Evolutionary conservation across 257 asterid genomes (phyloP).

Genomic region (Catharanthus roseus): DNA sequence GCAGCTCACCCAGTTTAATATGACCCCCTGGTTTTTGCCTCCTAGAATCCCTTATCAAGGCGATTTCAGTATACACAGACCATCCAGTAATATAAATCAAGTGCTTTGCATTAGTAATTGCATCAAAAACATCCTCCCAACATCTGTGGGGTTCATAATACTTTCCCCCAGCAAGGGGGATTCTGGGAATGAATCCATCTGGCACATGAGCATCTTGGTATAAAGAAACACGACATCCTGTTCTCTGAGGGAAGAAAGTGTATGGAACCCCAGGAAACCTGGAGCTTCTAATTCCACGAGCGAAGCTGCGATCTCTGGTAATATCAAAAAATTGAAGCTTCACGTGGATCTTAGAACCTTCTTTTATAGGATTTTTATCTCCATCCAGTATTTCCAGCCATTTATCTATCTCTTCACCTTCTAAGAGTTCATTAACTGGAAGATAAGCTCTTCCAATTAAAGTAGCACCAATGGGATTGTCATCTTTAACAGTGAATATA

Average conservation of each 20-base stretch:
- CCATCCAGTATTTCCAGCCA: slow-evolving; percentile 80
- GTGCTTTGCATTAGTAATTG: slow-evolving; percentile 69
- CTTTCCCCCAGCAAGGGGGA: slow-evolving; percentile 60
- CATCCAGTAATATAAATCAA: slow-evolving; percentile 84
- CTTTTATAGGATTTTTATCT: slow-evolving; percentile 58
- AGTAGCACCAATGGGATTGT: slow-evolving; percentile 89
- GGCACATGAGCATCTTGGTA: slow-evolving; percentile 80
- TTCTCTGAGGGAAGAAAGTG: slow-evolving; percentile 66
- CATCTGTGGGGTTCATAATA: slow-evolving; percentile 65
- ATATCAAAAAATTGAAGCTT: slow-evolving; percentile 65
- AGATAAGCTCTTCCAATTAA: slow-evolving; percentile 85
- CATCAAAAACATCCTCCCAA: slow-evolving; percentile 82
- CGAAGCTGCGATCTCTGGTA: slow-evolving; percentile 61
- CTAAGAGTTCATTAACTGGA: slow-evolving; percentile 64
- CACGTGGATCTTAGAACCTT: slow-evolving; percentile 80
- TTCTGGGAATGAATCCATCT: slow-evolving; percentile 59
- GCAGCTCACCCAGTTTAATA: slow-evolving; percentile 60
- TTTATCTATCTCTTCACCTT: slow-evolving; percentile 74
- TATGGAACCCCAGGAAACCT: slow-evolving; percentile 84
- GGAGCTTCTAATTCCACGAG: slow-evolving; percentile 49
- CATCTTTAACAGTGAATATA: slow-evolving; percentile 82
- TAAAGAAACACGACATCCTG: slow-evolving; percentile 66
- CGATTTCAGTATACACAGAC: slow-evolving; percentile 77
- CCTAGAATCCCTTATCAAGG: slow-evolving; percentile 64
- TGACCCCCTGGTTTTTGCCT: slow-evolving; percentile 80